phyloP scores from a whole-genome alignment of 2,329 filamentous ascomycete genomes.

The Penicillium sp. region DNA sequence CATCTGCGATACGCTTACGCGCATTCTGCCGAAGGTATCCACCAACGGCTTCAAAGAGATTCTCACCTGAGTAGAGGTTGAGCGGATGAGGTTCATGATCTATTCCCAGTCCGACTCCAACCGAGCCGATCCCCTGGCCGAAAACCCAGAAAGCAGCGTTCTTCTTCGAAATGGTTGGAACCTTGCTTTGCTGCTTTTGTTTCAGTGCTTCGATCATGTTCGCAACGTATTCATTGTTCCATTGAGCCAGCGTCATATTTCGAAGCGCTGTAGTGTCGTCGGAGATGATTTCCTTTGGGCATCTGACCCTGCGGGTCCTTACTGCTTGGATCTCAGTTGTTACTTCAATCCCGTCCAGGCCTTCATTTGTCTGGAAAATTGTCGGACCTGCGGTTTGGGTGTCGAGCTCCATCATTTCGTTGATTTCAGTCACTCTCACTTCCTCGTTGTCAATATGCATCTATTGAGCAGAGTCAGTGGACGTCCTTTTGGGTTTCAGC shows the following conservation, averaged over 20 bases:
- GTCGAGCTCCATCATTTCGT: conserved; percentile 1
- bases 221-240: conserved; percentile 57
- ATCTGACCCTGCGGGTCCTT: neutral
- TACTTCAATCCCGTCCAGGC: neutral
- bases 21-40: conserved; percentile 25
- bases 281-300: conserved; percentile 41
- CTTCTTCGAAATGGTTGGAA: conserved; percentile 54
- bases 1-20: conserved; percentile 30
- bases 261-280: conserved; percentile 54
- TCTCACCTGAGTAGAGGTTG: conserved; percentile 57
- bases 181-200: conserved; percentile 46
- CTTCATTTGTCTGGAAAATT: neutral
- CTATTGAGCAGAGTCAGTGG: neutral
- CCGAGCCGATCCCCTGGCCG: conserved; percentile 55
- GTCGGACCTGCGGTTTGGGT: neutral
- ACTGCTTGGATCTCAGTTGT: conserved; percentile 1
- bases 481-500: neutral
- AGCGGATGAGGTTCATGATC: conserved; percentile 51
- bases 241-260: conserved; percentile 56
- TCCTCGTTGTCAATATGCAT: conserved; percentile 2
- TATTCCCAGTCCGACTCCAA: conserved; percentile 49
- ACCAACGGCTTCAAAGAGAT: conserved; percentile 51
- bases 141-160: conserved; percentile 63
- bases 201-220: conserved; percentile 57
- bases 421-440: neutral